Base-by-base conservation (phyloP, 2,329 filamentous ascomycete genomes). In the Ramularia collo-cygni region DNA sequence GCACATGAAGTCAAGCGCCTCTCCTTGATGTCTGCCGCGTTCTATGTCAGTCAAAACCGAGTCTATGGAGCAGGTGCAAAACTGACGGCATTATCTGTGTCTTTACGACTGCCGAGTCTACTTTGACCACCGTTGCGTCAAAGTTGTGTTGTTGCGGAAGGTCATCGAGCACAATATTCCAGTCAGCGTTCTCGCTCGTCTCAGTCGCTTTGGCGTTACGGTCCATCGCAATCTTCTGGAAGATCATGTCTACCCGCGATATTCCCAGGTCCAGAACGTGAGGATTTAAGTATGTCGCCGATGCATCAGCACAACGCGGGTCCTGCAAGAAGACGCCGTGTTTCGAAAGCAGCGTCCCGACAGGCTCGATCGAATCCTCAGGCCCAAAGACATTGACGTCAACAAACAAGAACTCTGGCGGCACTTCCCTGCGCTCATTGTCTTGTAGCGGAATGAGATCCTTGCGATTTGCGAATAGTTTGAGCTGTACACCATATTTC, bases 251-350 rank as follows among this genome's bases (percentile, higher is more conserved):
- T 14, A 28, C 21, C n/a, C 16, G 15, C 9, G 17, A n/a, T 8
- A 37, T 21, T 18, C 29, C 35, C 3, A 37, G 27, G 4, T 8
- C 35, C 35, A 37, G 28, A 21, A 28, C 4, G 14, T 37, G 35
- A 4, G 35, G 35, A 18, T 37, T 37, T 16, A 4, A 9, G 15
- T 37, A 37, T 26, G 7, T 15, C 4, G 13, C 15, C 4, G 21
- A 7, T 14, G 28, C n/a, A 26, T 37, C 35, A 12, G 14, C 6
- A 29, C 26, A 37, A 26, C n/a, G 27, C 8, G 35, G 35, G 13
- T 37, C 35, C 14, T 37, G 35, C 21, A 37, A 29, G 35, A 28
- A 37, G 15, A 37, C 21, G 26, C 27, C 26, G 14, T 37, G 35
- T n/a, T 29, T 29, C 4, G 26, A 37, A 4, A 35, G 21, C 8